Evolutionary conservation across 2,329 filamentous ascomycete species (phyloP), one percentile per base, ranked within the genome.

Genomic region (Juglanconis sp.): DNA sequence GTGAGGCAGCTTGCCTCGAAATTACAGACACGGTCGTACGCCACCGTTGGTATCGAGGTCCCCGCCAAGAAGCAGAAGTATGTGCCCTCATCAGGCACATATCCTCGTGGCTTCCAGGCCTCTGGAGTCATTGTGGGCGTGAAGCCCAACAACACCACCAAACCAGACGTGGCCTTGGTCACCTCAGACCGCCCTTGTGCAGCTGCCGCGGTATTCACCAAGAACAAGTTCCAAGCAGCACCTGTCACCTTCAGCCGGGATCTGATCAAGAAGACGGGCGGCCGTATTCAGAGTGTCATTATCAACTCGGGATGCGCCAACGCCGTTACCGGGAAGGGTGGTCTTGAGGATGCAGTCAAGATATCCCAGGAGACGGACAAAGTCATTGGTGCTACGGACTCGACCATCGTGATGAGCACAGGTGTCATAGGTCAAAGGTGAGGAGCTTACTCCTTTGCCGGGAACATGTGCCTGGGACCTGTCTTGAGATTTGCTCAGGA

Each of bases 281-380:
- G 91, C 61, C 91, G 89, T 1, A 83, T 98, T 59, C 84, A 88
- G 63, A 90, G 90, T 56, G 87, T 99, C 32, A 84, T 99, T 57
- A 87, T 97, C 75, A 99, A 99, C 76, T 96, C 93, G 11, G 95
- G 95, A 60, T 97, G 94, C 70, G 95, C 95, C 62, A 99, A 99
- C 77, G 95, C 95, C 10, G 95, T 99, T 40, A 99, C 95, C 4
- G 95, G 95, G 53, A 90, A 88, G 73, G 89, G 91, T 49, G 95
- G 95, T 1, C 80, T 96, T 56, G 89, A 96, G 70, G 93, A 99
- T 80, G 95, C 95, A 9, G 82, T 84, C 60, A 83, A 82, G 61
- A 99, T 99, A 95, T 91, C 89, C 15, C 77, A 79, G 63, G 87
- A 86, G 64, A 91, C 93, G 6, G 92, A 97, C 71, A 79, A 85